Conservation (phyloP, 2,329 filamentous ascomycete genomes). For the Volutella citrinella region DNA sequence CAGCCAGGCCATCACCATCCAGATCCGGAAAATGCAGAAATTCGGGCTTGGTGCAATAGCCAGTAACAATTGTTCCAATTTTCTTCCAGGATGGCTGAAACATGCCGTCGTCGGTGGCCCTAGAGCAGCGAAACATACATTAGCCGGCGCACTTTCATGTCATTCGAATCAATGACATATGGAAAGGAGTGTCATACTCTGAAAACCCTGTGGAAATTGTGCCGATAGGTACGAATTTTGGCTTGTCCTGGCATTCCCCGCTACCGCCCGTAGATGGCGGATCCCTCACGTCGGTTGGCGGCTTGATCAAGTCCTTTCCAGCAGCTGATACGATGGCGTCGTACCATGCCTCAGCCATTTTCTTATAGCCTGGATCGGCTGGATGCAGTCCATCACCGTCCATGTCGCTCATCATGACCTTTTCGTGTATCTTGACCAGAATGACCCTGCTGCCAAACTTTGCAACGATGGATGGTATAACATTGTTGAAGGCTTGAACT, state of each 20-base stretch:
- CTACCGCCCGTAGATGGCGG: no score
- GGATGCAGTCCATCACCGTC: not conserved
- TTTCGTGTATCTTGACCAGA: no score
- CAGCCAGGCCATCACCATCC: constrained; percentile 5
- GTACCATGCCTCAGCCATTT: constrained; percentile 2
- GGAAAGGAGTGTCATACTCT: no score
- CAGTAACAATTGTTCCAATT: constrained; percentile 1
- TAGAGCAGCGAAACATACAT: no score
- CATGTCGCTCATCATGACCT: no score
- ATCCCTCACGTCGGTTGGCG: no score
- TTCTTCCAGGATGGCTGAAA: constrained; percentile 3
- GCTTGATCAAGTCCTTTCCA: not conserved
- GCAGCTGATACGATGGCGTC: not conserved
- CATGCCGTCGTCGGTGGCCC: not conserved
- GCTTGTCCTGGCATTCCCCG: no score
- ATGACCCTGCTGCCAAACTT: not conserved
- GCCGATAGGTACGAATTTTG: no score
- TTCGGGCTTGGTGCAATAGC: no score
- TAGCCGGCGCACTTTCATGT: no score
- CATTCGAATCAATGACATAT: no score
- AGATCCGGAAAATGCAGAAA: constrained; percentile 7
- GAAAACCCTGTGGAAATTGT: no score
- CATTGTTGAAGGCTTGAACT: not conserved
- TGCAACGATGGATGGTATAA: not conserved
- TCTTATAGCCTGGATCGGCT: constrained; percentile 1